Evolutionary conservation across 768 basidiomycete genomes (phyloP).

Genomic region (Rhizopogon sp.): DNA sequence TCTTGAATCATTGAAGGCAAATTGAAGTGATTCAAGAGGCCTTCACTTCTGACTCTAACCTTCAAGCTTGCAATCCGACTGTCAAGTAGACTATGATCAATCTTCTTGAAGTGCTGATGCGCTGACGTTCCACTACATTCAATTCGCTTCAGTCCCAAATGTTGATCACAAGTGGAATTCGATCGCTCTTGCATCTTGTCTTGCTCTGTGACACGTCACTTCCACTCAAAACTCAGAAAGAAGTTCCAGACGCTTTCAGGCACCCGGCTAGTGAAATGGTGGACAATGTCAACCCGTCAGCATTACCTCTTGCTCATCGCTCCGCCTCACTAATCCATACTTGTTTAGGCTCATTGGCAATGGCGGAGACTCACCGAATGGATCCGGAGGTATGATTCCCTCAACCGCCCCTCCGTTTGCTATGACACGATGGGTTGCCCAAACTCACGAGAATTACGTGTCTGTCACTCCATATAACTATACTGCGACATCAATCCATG

Average conservation of each 20-base stretch:
- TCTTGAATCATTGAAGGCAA: too few species aligned
- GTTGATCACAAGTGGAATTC: conserved; percentile 1
- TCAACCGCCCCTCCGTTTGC: conserved; percentile 75
- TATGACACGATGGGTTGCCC: conserved; percentile 84
- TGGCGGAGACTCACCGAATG: conserved; percentile 65
- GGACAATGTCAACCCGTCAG: conserved; percentile 45
- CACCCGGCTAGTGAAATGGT: conserved; percentile 33
- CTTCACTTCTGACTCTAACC: too few species aligned
- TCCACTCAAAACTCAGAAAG: conserved; percentile 9
- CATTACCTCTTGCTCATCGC: background rate
- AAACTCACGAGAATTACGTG: conserved; percentile 73
- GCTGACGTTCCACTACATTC: too few species aligned
- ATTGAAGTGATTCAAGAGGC: too few species aligned
- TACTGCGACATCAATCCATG: conserved; percentile 56
- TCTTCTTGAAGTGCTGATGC: too few species aligned
- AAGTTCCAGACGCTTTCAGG: conserved; percentile 10
- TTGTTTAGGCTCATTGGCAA: conserved; percentile 58
- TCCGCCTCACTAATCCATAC: background rate
- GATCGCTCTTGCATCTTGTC: conserved; percentile 10
- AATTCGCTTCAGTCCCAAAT: background rate
- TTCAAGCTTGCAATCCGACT: too few species aligned
- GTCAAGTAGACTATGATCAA: too few species aligned
- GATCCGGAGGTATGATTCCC: conserved; percentile 75
- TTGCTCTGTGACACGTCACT: conserved; percentile 9
- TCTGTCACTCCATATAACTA: conserved; percentile 69